Evolutionary conservation across 805 yeast genomes (phyloP), one percentile per base, ranked within the genome.

Genomic region (Metschnikowia bowlesiae): DNA sequence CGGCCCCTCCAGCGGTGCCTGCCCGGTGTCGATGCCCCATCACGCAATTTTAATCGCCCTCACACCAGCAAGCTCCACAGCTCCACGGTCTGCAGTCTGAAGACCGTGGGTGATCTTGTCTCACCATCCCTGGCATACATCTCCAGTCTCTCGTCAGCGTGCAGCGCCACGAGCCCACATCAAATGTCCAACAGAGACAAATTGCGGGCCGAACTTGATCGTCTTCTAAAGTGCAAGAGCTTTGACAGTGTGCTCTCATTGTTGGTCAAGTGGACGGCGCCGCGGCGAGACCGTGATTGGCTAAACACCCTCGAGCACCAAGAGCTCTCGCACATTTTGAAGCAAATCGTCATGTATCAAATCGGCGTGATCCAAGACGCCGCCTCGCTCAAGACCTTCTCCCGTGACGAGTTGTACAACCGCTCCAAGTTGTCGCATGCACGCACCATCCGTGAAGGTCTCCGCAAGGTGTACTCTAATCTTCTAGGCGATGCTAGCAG

Each of bases 401-500:
- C 45, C 10, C 10, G n/a, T 9, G 34, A 32, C 14, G 28, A 44
- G 14, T 44, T 38, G 13, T 26, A 26, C 14, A 28, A 41, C 29
- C 11, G 9, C 11, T 6, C 45, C 29, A 39, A 31, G 16, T 40
- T 47, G 45, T 48, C 56, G 6, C 50, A 47, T 26, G 55, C 55
- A 22, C 55, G 52, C 7, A 48, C 51, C 14, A 39, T 47, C 31
- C 40, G 58, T 6, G 54, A 56, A n/a, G 52, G 47, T 34, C 46
- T 57, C 44, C 47, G 61, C 16, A 39, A 35, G n/a, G 44, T 57
- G 2, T 57, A 54, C 48, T 48, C 54, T 39, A 52, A 54, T 29
- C 46, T 57, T 33, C 49, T 57, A n/a, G 30, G 33, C 30, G 47
- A 14, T 10, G 48, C 46, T 4, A 48, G 43, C 30, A 32, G 29